Conservation (phyloP, 2,329 filamentous ascomycete genomes). For the Botryotinia convoluta region DNA sequence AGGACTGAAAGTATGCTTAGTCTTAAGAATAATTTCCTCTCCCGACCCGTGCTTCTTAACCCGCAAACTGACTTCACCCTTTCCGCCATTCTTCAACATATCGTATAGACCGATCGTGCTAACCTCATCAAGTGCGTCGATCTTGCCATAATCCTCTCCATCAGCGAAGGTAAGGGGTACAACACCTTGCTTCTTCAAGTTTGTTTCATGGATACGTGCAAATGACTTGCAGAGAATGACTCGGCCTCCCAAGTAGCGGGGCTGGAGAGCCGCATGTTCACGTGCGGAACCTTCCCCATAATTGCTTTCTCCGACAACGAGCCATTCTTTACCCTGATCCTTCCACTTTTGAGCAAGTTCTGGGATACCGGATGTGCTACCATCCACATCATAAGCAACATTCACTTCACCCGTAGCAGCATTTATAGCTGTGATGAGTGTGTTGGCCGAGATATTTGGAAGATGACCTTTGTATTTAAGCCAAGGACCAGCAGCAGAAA, state of each 20-base stretch:
- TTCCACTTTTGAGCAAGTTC: slow-evolving; percentile 86
- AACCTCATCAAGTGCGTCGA: slow-evolving; percentile 80
- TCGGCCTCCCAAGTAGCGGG: slow-evolving; percentile 82
- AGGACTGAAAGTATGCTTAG: slow-evolving; percentile 83
- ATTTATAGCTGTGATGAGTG: slow-evolving; percentile 91
- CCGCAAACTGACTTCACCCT: slow-evolving; percentile 69
- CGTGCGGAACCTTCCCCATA: slow-evolving; percentile 89
- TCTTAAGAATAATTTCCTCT: slow-evolving; percentile 66
- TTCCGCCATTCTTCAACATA: slow-evolving; percentile 73
- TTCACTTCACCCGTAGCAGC: slow-evolving; percentile 92
- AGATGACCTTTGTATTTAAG: slow-evolving; percentile 99
- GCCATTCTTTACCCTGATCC: slow-evolving; percentile 71
- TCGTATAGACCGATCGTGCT: slow-evolving; percentile 80
- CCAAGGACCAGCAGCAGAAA: slow-evolving; percentile 95
- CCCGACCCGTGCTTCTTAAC: slow-evolving; percentile 61
- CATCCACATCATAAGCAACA: slow-evolving; percentile 82
- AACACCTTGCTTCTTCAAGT: slow-evolving; percentile 95
- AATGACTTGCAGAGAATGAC: slow-evolving; percentile 85
- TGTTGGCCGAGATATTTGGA: slow-evolving; percentile 97
- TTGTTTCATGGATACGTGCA: slow-evolving; percentile 91
- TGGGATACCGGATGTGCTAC: slow-evolving; percentile 73
- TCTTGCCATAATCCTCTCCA: slow-evolving; percentile 81
- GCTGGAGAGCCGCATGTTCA: slow-evolving; percentile 87
- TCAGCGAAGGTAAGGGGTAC: slow-evolving; percentile 89
- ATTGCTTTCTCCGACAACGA: slow-evolving; percentile 96